Base-by-base conservation (phyloP, 441 rosid species). In the Gossypium laxum region DNA sequence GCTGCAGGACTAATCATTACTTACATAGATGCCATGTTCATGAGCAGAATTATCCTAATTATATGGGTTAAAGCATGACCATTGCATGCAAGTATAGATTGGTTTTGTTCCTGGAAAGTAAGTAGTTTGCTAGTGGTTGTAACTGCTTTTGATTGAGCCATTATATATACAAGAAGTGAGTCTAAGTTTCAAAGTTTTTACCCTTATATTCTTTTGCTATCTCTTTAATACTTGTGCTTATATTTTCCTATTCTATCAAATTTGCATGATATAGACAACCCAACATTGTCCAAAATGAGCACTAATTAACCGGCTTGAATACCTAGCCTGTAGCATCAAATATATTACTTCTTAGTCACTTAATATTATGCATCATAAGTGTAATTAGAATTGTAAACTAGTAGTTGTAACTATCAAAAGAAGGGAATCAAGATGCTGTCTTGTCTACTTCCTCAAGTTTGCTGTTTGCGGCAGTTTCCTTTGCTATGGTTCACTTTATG, bases 401-500 rank as follows among this genome's bases (percentile, higher is more conserved):
- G 56, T 65, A n/a, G 14, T 45, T 67, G 4, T 48, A 48, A 48
- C 43, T 7, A 48, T 15, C 17, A 12, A 15, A 67, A 24, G 28
- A 24, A 2, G n/a, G 24, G 26, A 26, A 26, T 67, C 24, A 1
- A 15, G 43, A 48, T 14, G 24, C 55, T 8, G 2, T 60, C 47
- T 30, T 60, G 11, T 32, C 47, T 60, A 32, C 61, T 60, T 76
- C 3, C 8, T 65, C 55, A 47, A 47, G 38, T 45, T 65, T 64
- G 21, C 2, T 52, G 21, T 17, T 18, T 52, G 26, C 8, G 2
- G 50, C 3, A 3, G 12, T 50, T 15, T 21, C 34, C 24, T 47
- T 17, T 58, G 22, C 5, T 15, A 24, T 61, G 43, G 74, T 70
- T 74, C 38, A 64, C 32, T 56, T 64, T 75, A 51, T 73, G 43